These are phyloP conservation scores for Abrus pulchellus DNA, from an alignment of 306 rosid species.

Conservation along the genomic window DNA sequence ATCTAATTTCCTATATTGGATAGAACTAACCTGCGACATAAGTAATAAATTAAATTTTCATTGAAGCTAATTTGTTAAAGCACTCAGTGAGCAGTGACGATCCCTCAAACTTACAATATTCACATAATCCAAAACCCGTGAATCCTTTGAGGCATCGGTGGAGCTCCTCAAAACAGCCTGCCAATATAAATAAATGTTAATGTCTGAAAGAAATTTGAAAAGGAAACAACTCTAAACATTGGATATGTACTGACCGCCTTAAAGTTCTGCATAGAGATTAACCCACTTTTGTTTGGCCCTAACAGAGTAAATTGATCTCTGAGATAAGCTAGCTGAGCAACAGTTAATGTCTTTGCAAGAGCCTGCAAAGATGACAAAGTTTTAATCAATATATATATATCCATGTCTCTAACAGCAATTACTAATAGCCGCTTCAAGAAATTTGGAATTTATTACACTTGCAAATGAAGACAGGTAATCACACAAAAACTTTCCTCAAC, in stretches of 20 bases:
- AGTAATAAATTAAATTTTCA: neutral
- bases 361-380: conserved; percentile 59
- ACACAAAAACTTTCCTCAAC: neutral
- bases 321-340: conserved; percentile 70
- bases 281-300: conserved; percentile 79
- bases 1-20: conserved; percentile 79
- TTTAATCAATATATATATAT: neutral
- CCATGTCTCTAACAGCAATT: conserved; percentile 34
- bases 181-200: conserved; percentile 40
- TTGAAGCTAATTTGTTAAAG: neutral
- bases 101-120: conserved; percentile 57
- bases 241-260: conserved; percentile 65
- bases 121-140: conserved; percentile 67
- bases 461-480: conserved; percentile 1
- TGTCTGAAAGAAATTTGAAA: conserved; percentile 31
- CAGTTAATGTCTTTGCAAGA: conserved; percentile 74
- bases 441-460: neutral
- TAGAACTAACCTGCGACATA: conserved; percentile 73
- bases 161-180: conserved; percentile 70
- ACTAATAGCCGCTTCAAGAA: neutral
- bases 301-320: conserved; percentile 69
- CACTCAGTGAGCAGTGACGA: neutral
- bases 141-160: conserved; percentile 80
- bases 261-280: conserved; percentile 81
- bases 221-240: neutral